phyloP scores from a whole-genome alignment of 106 monocot species.

The Xerophyta viscosa region DNA sequence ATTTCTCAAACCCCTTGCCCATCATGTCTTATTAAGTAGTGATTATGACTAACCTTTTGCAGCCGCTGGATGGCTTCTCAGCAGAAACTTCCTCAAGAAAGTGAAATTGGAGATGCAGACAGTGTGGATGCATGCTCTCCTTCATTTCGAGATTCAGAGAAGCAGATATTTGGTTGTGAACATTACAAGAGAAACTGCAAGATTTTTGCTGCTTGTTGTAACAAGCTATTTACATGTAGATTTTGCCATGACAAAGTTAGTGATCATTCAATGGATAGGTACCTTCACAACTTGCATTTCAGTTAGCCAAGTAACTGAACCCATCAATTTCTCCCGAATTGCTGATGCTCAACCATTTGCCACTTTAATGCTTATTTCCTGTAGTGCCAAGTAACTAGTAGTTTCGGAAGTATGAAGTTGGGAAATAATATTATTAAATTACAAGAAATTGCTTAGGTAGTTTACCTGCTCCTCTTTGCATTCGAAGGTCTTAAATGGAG shows the following conservation, averaged over 20 bases:
- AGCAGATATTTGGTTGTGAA: constrained; percentile 83
- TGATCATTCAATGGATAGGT: constrained; percentile 99
- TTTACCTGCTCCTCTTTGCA: too few species aligned
- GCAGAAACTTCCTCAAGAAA: constrained; percentile 68
- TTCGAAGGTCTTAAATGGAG: too few species aligned
- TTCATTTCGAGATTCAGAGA: constrained; percentile 79
- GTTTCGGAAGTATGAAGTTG: too few species aligned
- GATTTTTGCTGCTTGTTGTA: constrained; percentile 89
- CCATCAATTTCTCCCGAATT: too few species aligned
- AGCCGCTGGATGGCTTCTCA: constrained; percentile 99
- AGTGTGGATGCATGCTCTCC: constrained; percentile 57
- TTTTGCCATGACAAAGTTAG: constrained; percentile 99
- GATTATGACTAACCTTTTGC: background rate
- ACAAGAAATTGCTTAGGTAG: too few species aligned
- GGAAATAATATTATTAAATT: too few species aligned
- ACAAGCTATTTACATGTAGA: constrained; percentile 87
- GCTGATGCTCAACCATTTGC: too few species aligned
- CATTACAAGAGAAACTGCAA: constrained; percentile 99
- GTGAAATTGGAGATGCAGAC: constrained; percentile 19
- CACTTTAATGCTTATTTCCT: too few species aligned
- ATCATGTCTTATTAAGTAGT: too few species aligned
- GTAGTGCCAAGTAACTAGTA: too few species aligned
- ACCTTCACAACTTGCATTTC: constrained; percentile 3
- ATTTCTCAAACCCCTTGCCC: too few species aligned
- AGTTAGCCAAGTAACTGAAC: background rate